Base-by-base conservation (phyloP, 2,329 filamentous ascomycete genomes). In the Claviceps humidiphila region DNA sequence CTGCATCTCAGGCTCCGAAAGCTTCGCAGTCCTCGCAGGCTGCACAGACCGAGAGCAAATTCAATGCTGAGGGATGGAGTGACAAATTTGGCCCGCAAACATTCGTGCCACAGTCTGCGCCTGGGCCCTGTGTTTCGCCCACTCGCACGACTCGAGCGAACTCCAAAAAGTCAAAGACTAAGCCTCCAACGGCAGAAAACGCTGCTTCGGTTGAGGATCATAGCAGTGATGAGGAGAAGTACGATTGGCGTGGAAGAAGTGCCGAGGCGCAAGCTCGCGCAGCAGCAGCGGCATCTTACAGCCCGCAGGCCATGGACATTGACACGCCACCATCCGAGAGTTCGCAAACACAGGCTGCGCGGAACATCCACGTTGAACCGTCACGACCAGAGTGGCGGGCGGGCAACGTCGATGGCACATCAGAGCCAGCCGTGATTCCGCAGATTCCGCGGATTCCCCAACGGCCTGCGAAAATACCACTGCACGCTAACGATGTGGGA, bases 231-330 rank as follows among this genome's bases (percentile, higher is more conserved):
- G 72, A 73, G 44, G 71, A 68, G 51, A 58, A 55, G 5, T 59
- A 64, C 6, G 56, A 67, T 41, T 64, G 67, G 66, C 55, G 61
- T 41, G 65, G 66, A 45, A 61, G 67, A 52, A 67, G 68, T 47
- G 56, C 61, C 5, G 62, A 66, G 39, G 53, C 59, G 13, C 61
- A 62, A 26, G 59, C 63, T 3, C 45, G 39, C 3, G 17, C 51
- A 1, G 52, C 56, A 5, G 56, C 58, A 22, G 62, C 63, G 5
- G 56, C 58, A 20, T 62, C 64, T 11, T 70, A 70, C 39, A 80
- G 75, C 56, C 76, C 78, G 2, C 77, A 75, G 53, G 78, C 80
- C 14, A 84, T 84, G 81, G 81, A 84, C 56, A 82, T 84, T 49
- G 81, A 84, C 58, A 72, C 76, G 4, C 77, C 78, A 49, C 65